Evolutionary conservation across 805 yeast genomes (phyloP).

Genomic region (Starmerella tilneyi): DNA sequence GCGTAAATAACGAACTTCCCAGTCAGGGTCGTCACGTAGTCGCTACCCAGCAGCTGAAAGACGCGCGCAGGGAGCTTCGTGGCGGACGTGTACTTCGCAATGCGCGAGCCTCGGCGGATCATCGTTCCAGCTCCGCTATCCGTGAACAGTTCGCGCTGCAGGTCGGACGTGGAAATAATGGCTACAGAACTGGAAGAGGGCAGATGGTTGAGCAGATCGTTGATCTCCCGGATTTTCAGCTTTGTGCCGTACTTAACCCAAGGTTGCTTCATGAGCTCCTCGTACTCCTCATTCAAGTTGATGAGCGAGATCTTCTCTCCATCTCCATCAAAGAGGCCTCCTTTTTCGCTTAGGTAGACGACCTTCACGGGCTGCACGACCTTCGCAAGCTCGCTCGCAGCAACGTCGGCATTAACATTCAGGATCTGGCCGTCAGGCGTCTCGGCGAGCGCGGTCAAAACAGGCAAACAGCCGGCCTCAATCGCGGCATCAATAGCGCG

Average conservation of each 20-base stretch:
- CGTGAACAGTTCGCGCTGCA: slow-evolving; percentile 94
- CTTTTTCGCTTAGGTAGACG: slow-evolving; percentile 93
- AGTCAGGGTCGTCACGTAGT: slow-evolving; percentile 69
- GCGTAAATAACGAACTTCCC: slow-evolving; percentile 53
- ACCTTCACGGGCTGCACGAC: slow-evolving; percentile 95
- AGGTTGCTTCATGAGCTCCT: slow-evolving; percentile 74
- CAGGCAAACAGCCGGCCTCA: slow-evolving; percentile 92
- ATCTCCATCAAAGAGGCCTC: slow-evolving; percentile 88
- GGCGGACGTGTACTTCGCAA: slow-evolving; percentile 53
- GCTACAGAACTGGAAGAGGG: slow-evolving; percentile 98
- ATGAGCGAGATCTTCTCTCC: slow-evolving; percentile 83
- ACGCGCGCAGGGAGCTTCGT: slow-evolving; percentile 46
- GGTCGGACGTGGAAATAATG: slow-evolving; percentile 84
- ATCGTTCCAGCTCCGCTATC: slow-evolving; percentile 99
- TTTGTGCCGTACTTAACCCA: slow-evolving; percentile 99
- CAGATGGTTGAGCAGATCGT: slow-evolving; percentile 81
- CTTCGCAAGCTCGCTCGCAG: slow-evolving; percentile 95
- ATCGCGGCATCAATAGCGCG: slow-evolving; percentile 88
- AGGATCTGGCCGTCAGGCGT: slow-evolving; percentile 93
- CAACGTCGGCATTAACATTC: slow-evolving; percentile 97
- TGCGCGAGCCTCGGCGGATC: slow-evolving; percentile 92
- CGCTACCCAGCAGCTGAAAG: slow-evolving; percentile 66
- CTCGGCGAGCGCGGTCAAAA: slow-evolving; percentile 92
- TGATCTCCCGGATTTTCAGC: slow-evolving; percentile 90
- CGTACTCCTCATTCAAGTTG: slow-evolving; percentile 93